Base-by-base conservation (phyloP, 148 eudicot species). In the Chenopodium suecicum region DNA sequence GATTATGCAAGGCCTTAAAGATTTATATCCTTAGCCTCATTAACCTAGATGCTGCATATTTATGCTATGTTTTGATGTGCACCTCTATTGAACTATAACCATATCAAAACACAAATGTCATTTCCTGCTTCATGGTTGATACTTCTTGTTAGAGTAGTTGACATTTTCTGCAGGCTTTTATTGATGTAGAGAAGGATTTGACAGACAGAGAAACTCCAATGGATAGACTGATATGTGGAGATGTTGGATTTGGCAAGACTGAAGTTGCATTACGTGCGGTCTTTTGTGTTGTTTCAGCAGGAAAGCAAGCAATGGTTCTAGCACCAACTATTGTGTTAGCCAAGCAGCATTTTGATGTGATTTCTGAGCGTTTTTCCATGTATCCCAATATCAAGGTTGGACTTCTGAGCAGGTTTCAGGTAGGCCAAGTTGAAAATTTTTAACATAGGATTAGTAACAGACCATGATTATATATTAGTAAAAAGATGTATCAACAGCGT, bases 351-450 rank as follows among this genome's bases (percentile, higher is more conserved):
- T 95, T 85, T 88, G 91, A 89, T 74, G 98, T 95, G 72, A 86
- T 92, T 79, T 90, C 92, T 44, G 93, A 91, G 84, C 86, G 98
- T 27, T 95, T 95, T 84, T 90, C 97, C 22, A 88, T 73, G 84
- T 90, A 93, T 83, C 78, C 82, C 22, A 75, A 88, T 80, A 83
- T 91, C 86, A 90, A 81, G 86, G 93, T 95, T 85, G 97, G 94
- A 86, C 98, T 95, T 81, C 82, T 95, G 44, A 95, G 98, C 88
- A 92, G 98, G 86, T 95, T 95, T 89, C 98, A 95, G 98, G 98
- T 95, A 86, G 52, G 78, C 58, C 69, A 32, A 56, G 22, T 81
- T 83, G 23, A 62, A 79, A 47, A 27, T 47, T 75, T 31, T 16
- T 50, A 75, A 46, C 52, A 73, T 37, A 25, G 60, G 37, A 14